Evolutionary conservation across 306 rosid species (phyloP), one percentile per base, ranked within the genome.

Genomic region (Sicyos edulis): DNA sequence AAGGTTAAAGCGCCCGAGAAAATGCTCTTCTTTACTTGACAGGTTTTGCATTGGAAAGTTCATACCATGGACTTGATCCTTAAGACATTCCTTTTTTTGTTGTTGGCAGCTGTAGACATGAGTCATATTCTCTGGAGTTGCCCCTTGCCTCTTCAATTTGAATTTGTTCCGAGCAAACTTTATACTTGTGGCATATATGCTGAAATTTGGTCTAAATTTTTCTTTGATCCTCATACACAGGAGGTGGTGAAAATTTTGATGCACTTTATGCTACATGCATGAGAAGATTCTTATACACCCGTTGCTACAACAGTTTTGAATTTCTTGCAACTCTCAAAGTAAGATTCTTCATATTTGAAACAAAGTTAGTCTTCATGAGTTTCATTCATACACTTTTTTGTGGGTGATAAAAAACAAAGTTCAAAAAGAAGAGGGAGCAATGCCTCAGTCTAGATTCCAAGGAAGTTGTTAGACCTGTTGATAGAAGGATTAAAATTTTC

Each of bases 321-420:
- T 90, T 88, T 80, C 96, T 92, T 82, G 89, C 88, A 71, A 86
- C 87, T 78, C 98, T 92, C 80, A 92, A 87, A 96, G 98, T 87
- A 74, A 74, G 45, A 54, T n/a, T 70, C 14, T 50, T 51, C 51
- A 67, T 15, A 22, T 66, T 66, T 42, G 6, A 42, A 66, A 37
- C 17, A 66, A 44, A 17, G 11, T 17, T 40, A 40, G 34, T 26
- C 54, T 66, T 17, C 50, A 44, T 66, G 71, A n/a, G 22, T 58
- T 58, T 58, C 63, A 24, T 58, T 58, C 40, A 12, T 12, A 5
- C 37, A 49, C 22, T 10, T 1, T 56, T 9, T 9, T 56, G 20
- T 10, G 10, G 11, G 2, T 0, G 11, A 44, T 20, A 21, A 22
- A 21, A 57, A 57, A 22, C 16, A 57, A 22, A 10, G 21, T 57